These are phyloP conservation scores for Acanthamoeba sp. DNA, from an alignment of 208 protist species.

Conservation along the genomic window DNA sequence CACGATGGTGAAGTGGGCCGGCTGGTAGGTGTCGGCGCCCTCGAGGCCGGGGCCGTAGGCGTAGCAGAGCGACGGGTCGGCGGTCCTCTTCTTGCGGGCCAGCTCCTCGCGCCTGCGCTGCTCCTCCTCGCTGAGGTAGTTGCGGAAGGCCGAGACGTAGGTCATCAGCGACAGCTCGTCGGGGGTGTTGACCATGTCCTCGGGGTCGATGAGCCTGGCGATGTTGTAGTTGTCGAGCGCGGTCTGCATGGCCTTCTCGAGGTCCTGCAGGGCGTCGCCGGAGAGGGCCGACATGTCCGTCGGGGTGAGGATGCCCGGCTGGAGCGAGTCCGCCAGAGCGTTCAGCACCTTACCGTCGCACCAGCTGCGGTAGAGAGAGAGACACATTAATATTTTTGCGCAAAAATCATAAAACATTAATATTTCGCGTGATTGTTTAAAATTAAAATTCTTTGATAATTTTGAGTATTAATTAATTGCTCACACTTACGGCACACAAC, in stretches of 20 bases:
- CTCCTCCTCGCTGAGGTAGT: constrained; percentile 80
- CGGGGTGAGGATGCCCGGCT: constrained; percentile 78
- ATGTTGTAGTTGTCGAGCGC: constrained; percentile 78
- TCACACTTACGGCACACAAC: too few relatives aligned
- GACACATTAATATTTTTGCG: too few relatives aligned
- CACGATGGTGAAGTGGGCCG: constrained; percentile 83
- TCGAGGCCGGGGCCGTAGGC: constrained; percentile 78
- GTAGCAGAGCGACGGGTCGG: constrained; percentile 68
- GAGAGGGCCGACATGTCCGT: constrained; percentile 73
- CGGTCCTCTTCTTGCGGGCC: constrained; percentile 76
- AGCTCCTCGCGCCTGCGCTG: constrained; percentile 63
- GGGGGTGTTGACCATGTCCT: constrained; percentile 82
- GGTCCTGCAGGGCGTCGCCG: constrained; percentile 74
- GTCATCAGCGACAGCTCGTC: constrained; percentile 87
- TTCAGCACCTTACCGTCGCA: constrained; percentile 80
- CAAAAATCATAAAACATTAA: not conserved
- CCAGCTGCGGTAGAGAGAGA: constrained; percentile 70
- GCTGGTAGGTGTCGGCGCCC: constrained; percentile 72
- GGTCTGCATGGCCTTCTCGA: constrained; percentile 82
- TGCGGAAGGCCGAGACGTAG: constrained; percentile 84
- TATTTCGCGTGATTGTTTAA: too few relatives aligned
- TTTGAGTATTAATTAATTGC: not conserved
- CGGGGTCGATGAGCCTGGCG: constrained; percentile 64
- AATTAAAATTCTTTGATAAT: not conserved
- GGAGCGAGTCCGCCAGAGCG: constrained; percentile 80